These are phyloP conservation scores for Neodidymelliopsis sp. DNA, from an alignment of 2,329 filamentous ascomycete species.

Conservation along the genomic window DNA sequence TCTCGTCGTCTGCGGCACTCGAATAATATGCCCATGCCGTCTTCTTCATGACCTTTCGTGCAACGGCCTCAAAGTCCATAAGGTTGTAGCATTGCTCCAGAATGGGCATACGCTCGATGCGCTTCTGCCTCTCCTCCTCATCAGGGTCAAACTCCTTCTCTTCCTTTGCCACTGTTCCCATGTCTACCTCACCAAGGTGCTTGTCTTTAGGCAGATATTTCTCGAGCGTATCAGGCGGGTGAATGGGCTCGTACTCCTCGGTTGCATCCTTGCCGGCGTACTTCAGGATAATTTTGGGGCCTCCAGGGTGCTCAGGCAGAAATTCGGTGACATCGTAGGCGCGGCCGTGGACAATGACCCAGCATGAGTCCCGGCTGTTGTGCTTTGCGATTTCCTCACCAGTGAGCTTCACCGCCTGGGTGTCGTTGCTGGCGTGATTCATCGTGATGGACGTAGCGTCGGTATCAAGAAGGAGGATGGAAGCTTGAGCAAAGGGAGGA, in stretches of 20 bases:
- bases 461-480: constrained; percentile 5
- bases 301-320: constrained; percentile 68
- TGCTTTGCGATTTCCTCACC: constrained; percentile 70
- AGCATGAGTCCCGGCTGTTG: constrained; percentile 78
- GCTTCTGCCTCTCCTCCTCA: constrained; percentile 76
- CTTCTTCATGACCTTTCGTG: constrained; percentile 90
- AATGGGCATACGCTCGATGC: constrained; percentile 57
- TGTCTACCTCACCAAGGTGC: constrained; percentile 50
- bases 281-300: constrained; percentile 91
- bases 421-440: constrained; percentile 54
- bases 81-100: constrained; percentile 56
- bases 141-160: constrained; percentile 60
- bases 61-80: constrained; percentile 91
- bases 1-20: constrained; percentile 88
- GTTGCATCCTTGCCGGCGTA: constrained; percentile 62
- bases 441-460: constrained; percentile 40
- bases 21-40: constrained; percentile 98
- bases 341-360: constrained; percentile 72
- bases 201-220: constrained; percentile 54
- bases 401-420: constrained; percentile 54
- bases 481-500: constrained; percentile 1
- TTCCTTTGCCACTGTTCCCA: constrained; percentile 45
- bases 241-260: constrained; percentile 62
- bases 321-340: constrained; percentile 75
- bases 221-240: constrained; percentile 56